Evolutionary conservation across 169 alveolate species (phyloP), one percentile per base, ranked within the genome.

Genomic region (Cryptosporidium viatorum): DNA sequence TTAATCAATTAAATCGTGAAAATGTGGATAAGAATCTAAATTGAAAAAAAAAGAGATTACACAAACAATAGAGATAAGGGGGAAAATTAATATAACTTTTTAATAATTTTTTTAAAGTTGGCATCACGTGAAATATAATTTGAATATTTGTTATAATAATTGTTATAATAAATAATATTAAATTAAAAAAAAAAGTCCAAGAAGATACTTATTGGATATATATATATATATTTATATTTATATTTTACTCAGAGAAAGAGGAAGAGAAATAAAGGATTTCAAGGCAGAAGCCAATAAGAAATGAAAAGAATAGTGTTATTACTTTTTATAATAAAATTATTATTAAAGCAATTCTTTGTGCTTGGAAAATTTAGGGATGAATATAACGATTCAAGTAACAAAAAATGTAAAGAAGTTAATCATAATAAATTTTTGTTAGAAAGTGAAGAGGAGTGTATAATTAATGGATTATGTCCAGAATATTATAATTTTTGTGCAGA

Each of bases 391-490:
- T 48, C 5, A 14, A 16, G 21, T 48, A 16, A 16, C 7, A 48
- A 48, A 48, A 48, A 0, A 21, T 10, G 67, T 10, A 55, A 55
- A 5, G 35, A 26, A 2, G 35, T 23, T 6, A 26, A 12, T 9
- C 16, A 26, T 1, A 6, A 55, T 55, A 16, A 48, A 16, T 9
- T 55, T n/a, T 26, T 55, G 0, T 21, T 21, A 16, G 67, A 55
- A 26, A n/a, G 7, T 55, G 67, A 55, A 2, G 6, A 35, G 9
- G 51, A 59, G 3, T 80, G 89, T 45, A 62, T n/a, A 21, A 60
- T 33, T n/a, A 45, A 45, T 26, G 89, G 89, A 18, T 45, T 80
- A 21, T 80, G 89, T 48, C 74, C 89, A 3, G 89, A 80, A 39
- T 80, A 41, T 48, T 80, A 29, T 33, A 41, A 59, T 26, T 80